These are phyloP conservation scores for Ceratobasidium sp. DNA, from an alignment of 1,284 basidiomycete genomes.

Conservation along the genomic window DNA sequence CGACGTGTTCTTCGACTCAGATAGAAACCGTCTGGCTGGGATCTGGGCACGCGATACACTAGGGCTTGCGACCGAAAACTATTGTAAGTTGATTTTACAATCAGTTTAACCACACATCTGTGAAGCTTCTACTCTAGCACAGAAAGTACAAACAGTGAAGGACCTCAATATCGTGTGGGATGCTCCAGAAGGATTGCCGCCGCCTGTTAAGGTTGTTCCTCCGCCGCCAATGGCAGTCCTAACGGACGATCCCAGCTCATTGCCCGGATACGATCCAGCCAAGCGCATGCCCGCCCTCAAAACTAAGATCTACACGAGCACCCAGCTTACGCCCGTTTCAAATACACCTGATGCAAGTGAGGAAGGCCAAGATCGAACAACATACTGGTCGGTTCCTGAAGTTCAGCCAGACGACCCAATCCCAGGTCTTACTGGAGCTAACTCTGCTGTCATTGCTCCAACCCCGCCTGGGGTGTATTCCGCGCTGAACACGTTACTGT, in stretches of 20 bases:
- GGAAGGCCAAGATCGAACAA: slow-evolving; percentile 20
- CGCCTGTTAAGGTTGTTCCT: slow-evolving; percentile 43
- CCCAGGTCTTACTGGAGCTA: slow-evolving; percentile 14
- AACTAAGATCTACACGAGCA: slow-evolving; percentile 27
- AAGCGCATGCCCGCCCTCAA: slow-evolving; percentile 22
- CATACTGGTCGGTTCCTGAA: slow-evolving; percentile 24
- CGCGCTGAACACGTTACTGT: slow-evolving; percentile 76
- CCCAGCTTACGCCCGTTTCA: slow-evolving; percentile 14
- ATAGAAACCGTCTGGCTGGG: slow-evolving; percentile 62
- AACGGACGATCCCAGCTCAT: slow-evolving; percentile 1
- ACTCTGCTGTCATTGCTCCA: neutral
- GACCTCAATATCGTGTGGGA: slow-evolving; percentile 82
- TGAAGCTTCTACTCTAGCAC: slow-evolving; percentile 60
- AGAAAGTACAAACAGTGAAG: slow-evolving; percentile 79
- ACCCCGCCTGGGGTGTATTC: slow-evolving; percentile 61
- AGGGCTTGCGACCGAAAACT: slow-evolving; percentile 69
- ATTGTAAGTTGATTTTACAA: slow-evolving; percentile 65
- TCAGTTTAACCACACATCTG: slow-evolving; percentile 43
- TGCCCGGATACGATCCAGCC: slow-evolving; percentile 49
- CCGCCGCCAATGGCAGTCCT: slow-evolving; percentile 48
- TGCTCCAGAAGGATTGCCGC: slow-evolving; percentile 56
- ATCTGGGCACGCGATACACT: slow-evolving; percentile 86
- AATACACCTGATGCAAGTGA: slow-evolving; percentile 20
- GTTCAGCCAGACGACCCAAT: slow-evolving; percentile 34
- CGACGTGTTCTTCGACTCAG: slow-evolving; percentile 48